Percentiles rank a stretch among this genome's conserved stretches.
phyloP scores from a whole-genome alignment of 2,329 filamentous ascomycete species.

The Phaeosphaeria sp. region DNA sequence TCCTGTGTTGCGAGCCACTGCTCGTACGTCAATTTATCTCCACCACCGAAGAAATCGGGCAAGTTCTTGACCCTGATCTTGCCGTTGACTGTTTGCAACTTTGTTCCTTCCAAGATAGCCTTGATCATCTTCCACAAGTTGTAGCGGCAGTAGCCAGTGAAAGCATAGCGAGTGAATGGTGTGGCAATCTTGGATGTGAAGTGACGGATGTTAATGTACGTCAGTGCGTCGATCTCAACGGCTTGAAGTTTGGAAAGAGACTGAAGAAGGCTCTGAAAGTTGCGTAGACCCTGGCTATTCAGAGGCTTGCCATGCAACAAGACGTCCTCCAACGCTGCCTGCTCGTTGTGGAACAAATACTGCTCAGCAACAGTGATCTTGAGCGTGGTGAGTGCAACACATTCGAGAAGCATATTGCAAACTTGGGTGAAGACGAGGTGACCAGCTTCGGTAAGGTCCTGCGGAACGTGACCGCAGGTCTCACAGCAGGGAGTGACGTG shows the following conservation, averaged over 20 bases:
- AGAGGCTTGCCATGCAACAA: background rate
- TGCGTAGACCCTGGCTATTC: background rate
- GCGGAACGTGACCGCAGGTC: background rate
- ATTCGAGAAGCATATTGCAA: background rate
- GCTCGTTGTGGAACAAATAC: background rate
- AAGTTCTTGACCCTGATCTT: background rate
- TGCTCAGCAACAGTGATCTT: background rate
- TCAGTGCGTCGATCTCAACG: background rate
- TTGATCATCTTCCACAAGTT: background rate
- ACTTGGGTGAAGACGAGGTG: background rate
- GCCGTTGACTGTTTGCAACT: background rate
- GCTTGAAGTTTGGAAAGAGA: background rate
- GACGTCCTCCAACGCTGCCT: background rate
- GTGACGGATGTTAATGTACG: background rate
- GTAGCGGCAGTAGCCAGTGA: background rate
- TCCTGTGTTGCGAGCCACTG: no score
- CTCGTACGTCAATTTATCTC: no score
- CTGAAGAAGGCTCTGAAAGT: background rate
- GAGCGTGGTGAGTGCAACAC: background rate
- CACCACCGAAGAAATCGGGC: no score
- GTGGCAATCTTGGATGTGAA: background rate
- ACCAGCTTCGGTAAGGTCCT: background rate
- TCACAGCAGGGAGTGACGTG: background rate
- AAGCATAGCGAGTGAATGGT: background rate
- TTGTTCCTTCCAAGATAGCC: background rate